Evolutionary conservation across 2,329 filamentous ascomycete species (phyloP).

Genomic region (Paraphoma chrysanthemicola): DNA sequence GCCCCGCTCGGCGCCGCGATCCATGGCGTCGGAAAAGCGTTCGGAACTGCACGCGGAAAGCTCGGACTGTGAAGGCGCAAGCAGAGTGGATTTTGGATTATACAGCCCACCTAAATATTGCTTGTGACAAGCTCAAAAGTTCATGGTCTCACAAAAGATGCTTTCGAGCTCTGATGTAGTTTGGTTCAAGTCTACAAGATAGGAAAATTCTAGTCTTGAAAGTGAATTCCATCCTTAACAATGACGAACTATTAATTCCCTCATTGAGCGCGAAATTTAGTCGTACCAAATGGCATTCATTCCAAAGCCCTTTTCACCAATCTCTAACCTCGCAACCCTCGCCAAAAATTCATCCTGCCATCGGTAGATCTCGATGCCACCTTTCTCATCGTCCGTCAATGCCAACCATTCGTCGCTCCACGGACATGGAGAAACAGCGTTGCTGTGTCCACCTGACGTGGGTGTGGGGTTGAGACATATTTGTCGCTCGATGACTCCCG

Average conservation of each 20-base stretch:
- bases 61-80: background rate
- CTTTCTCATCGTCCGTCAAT: slow-evolving; percentile 86
- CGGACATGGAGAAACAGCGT: slow-evolving; percentile 82
- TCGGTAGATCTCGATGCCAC: slow-evolving; percentile 85
- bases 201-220: background rate
- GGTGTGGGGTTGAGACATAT: slow-evolving; percentile 83
- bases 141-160: too few species aligned
- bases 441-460: slow-evolving; percentile 86
- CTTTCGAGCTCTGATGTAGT: too few species aligned
- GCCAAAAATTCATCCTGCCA: slow-evolving; percentile 84
- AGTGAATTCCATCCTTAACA: background rate
- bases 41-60: background rate
- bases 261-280: slow-evolving; percentile 43
- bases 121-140: too few species aligned
- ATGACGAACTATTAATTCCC: background rate
- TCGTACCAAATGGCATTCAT: slow-evolving; percentile 99
- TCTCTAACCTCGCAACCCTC: slow-evolving; percentile 76
- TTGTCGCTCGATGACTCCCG: slow-evolving; percentile 77
- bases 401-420: slow-evolving; percentile 92
- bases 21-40: background rate
- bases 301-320: slow-evolving; percentile 87
- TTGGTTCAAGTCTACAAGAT: too few species aligned
- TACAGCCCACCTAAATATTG: too few species aligned
- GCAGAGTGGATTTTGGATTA: background rate
- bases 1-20: background rate